Conservation (phyloP, 257 asterid genomes). For the Rhazya stricta region DNA sequence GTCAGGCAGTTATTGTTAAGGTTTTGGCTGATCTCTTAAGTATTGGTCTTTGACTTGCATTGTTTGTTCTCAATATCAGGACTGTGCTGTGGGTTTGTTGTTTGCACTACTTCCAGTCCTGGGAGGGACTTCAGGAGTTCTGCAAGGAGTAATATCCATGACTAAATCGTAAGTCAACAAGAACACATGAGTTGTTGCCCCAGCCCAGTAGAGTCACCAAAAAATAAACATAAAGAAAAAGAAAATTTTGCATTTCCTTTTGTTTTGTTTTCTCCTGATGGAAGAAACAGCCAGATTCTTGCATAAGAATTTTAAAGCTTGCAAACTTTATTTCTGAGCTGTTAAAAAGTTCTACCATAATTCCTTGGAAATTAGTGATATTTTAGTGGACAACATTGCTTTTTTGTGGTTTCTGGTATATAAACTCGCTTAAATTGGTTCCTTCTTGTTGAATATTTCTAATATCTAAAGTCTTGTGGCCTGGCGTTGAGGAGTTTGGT, state of each 20-base stretch:
- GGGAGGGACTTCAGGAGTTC: constrained; percentile 93
- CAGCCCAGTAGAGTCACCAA: background rate
- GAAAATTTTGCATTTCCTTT: background rate
- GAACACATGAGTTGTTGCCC: background rate
- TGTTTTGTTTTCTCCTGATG: background rate
- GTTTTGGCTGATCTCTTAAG: background rate
- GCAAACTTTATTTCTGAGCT: background rate
- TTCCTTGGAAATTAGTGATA: background rate
- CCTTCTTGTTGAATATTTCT: background rate
- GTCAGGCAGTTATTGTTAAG: background rate
- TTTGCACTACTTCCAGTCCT: constrained; percentile 96
- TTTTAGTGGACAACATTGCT: background rate
- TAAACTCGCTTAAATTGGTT: background rate
- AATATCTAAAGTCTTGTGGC: background rate
- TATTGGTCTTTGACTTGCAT: background rate
- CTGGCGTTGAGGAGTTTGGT: background rate
- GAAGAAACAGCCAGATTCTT: background rate
- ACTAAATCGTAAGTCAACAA: constrained; percentile 74
- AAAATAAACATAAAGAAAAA: background rate
- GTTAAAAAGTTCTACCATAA: background rate
- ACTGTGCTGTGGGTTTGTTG: constrained; percentile 97
- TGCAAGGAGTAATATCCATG: constrained; percentile 94
- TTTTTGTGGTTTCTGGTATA: background rate
- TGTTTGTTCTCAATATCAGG: constrained; percentile 45
- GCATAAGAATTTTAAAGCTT: background rate